Evolutionary conservation across 2,329 filamentous ascomycete species (phyloP).

Genomic region (Xylaria sp.): DNA sequence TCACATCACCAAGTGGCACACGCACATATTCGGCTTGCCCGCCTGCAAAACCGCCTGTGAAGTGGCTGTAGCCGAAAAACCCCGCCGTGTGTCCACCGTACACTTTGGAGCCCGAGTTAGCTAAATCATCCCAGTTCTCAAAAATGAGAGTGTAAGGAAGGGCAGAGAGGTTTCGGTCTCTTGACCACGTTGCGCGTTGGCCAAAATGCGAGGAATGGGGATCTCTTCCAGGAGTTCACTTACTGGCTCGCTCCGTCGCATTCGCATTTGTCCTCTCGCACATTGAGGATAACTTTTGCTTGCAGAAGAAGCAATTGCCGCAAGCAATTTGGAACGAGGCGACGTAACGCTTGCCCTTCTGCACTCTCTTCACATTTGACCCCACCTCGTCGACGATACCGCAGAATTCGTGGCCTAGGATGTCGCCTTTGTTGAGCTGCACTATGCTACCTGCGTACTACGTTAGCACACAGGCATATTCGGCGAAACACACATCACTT

Average conservation of each 20-base stretch:
- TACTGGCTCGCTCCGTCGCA: slow-evolving; percentile 69
- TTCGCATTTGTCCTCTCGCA: slow-evolving; percentile 85
- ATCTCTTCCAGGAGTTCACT: background rate
- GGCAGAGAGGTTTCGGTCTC: background rate
- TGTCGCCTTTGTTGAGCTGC: slow-evolving; percentile 72
- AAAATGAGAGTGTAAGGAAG: background rate
- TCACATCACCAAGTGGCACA: slow-evolving; percentile 83
- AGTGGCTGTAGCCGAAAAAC: slow-evolving; percentile 79
- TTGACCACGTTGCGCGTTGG: background rate
- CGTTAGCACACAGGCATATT: background rate
- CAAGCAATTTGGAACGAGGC: slow-evolving; percentile 88
- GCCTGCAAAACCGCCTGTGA: slow-evolving; percentile 87
- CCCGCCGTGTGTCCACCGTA: slow-evolving; percentile 82
- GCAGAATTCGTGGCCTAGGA: slow-evolving; percentile 73
- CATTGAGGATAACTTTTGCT: slow-evolving; percentile 80
- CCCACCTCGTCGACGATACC: slow-evolving; percentile 68
- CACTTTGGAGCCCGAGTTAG: slow-evolving; percentile 54
- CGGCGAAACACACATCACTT: no score
- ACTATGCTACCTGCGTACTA: slow-evolving; percentile 58
- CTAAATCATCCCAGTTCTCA: background rate
- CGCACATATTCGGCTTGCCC: slow-evolving; percentile 89
- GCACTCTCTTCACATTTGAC: slow-evolving; percentile 62
- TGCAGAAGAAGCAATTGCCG: slow-evolving; percentile 79
- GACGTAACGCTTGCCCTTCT: slow-evolving; percentile 77
- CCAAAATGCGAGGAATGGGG: background rate